Conservation (phyloP, 208 protist species). For the Acanthamoeba castellanii region DNA sequence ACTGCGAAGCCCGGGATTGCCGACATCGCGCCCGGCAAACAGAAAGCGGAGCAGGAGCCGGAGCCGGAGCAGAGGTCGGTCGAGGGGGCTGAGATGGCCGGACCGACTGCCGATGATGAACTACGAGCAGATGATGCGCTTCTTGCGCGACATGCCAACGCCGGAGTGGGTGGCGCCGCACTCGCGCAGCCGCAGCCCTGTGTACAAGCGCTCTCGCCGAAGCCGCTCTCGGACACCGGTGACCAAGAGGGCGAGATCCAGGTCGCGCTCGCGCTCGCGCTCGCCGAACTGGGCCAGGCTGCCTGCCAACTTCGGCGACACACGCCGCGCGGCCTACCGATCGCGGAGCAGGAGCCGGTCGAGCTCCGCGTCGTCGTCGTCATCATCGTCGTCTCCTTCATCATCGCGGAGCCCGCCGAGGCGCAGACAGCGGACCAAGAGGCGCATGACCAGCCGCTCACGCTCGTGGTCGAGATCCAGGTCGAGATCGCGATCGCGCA, state of each 20-base stretch:
- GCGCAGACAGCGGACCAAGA: neutral
- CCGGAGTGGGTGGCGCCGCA: neutral
- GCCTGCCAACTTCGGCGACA: too few relatives aligned
- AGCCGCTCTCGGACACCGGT: neutral
- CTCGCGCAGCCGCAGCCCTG: neutral
- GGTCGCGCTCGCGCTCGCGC: neutral
- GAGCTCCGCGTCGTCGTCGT: neutral
- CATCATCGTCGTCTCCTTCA: neutral
- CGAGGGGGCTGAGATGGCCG: too few relatives aligned
- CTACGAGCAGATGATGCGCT: neutral
- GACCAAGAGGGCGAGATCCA: neutral
- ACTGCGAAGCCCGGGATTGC: neutral
- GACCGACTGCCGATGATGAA: neutral
- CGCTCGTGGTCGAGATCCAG: neutral
- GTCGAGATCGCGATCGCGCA: neutral
- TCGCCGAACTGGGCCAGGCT: too few relatives aligned
- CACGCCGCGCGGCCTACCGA: too few relatives aligned
- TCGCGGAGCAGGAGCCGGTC: neutral
- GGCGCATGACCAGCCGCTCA: neutral
- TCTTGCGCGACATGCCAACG: neutral
- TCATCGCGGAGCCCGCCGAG: neutral
- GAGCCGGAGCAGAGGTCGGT: neutral
- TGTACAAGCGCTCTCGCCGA: too few relatives aligned
- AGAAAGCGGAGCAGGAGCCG: constrained; percentile 34
- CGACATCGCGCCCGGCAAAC: neutral